Evolutionary conservation across 805 yeast genomes (phyloP).

Genomic region (Starmera pachycereana): DNA sequence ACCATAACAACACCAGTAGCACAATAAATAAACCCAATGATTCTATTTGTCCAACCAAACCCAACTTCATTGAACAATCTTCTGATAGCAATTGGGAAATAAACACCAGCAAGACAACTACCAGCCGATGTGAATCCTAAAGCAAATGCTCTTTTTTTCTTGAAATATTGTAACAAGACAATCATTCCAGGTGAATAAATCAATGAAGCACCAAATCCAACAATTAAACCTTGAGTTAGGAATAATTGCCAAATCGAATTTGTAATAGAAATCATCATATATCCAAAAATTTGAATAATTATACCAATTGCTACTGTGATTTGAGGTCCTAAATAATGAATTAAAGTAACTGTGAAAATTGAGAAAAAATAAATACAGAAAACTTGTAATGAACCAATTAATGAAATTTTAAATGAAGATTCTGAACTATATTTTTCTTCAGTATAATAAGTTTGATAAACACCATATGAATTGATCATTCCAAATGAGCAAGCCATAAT

Average conservation of each 20-base stretch:
- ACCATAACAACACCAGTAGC: conserved; percentile 20
- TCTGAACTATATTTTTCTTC: conserved; percentile 29
- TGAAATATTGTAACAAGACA: conserved; percentile 40
- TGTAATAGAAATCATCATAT: conserved; percentile 36
- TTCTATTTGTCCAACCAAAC: conserved; percentile 35
- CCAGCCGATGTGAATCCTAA: conserved; percentile 39
- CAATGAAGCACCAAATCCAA: conserved; percentile 38
- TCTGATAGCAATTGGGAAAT: conserved; percentile 33
- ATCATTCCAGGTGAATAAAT: conserved; percentile 34
- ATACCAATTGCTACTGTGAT: conserved; percentile 32
- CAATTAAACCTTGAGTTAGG: conserved; percentile 40
- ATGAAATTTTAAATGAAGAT: conserved; percentile 34
- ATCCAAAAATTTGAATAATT: conserved; percentile 30
- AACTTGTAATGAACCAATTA: conserved; percentile 46
- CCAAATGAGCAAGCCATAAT: conserved; percentile 45
- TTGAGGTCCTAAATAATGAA: conserved; percentile 33
- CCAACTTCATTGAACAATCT: conserved; percentile 30
- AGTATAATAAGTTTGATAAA: conserved; percentile 42
- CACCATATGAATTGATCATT: conserved; percentile 47
- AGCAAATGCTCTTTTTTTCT: conserved; percentile 32
- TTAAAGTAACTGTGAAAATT: conserved; percentile 32
- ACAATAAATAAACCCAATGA: conserved; percentile 20
- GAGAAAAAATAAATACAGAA: conserved; percentile 37
- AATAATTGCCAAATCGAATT: conserved; percentile 39
- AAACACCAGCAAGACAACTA: conserved; percentile 42